Conservation (phyloP, 306 rosid species). For the Cicer bijugum region DNA sequence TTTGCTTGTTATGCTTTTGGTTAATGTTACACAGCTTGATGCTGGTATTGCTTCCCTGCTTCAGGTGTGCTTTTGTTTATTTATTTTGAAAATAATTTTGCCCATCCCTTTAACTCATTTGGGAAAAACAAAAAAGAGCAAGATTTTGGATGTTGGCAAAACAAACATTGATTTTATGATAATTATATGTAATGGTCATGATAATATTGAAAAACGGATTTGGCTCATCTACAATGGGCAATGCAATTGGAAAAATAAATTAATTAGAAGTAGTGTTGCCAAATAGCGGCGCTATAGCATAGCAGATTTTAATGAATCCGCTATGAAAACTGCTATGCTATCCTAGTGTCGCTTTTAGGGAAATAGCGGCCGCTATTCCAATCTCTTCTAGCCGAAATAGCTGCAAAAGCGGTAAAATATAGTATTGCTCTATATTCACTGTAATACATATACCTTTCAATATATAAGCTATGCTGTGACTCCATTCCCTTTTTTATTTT, state of each 20-base stretch:
- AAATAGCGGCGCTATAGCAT: no score
- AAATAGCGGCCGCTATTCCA: no score
- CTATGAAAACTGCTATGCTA: no score
- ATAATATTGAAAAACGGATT: not conserved
- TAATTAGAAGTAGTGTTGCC: not conserved
- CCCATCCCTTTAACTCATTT: not conserved
- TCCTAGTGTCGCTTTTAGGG: no score
- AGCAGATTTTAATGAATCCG: no score
- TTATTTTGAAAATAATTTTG: not conserved
- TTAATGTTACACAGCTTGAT: slow-evolving; percentile 83
- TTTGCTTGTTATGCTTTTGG: slow-evolving; percentile 89
- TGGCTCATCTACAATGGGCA: not conserved
- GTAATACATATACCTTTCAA: no score
- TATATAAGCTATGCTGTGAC: no score
- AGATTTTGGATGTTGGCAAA: not conserved
- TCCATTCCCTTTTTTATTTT: no score
- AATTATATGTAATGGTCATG: not conserved
- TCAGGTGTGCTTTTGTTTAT: slow-evolving; percentile 63
- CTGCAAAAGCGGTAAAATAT: no score
- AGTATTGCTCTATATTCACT: no score
- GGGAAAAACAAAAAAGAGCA: not conserved
- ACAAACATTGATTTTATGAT: not conserved
- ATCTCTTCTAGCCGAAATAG: no score
- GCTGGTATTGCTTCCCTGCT: slow-evolving; percentile 70
- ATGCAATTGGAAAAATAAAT: not conserved